These are phyloP conservation scores for Lecanicillium sp. DNA, from an alignment of 2,329 filamentous ascomycete species.

Conservation along the genomic window DNA sequence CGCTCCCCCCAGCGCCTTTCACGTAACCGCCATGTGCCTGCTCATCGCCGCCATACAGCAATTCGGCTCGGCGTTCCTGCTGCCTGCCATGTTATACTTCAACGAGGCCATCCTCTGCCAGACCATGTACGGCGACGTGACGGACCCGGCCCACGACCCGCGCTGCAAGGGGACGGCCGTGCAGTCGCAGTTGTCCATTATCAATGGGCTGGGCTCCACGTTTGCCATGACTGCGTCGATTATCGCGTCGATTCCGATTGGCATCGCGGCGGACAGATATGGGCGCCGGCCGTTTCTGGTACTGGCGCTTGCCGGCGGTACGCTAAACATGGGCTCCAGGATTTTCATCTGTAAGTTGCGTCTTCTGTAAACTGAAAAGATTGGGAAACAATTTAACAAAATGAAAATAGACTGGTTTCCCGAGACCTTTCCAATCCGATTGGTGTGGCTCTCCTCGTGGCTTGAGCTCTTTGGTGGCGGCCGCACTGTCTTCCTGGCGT, in stretches of 20 bases:
- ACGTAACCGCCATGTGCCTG: background rate
- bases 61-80: background rate
- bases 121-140: background rate
- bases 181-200: background rate
- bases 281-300: background rate
- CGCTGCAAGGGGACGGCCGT: background rate
- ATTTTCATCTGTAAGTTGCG: conserved; percentile 1
- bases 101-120: background rate
- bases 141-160: background rate
- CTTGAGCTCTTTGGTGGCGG: background rate
- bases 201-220: background rate
- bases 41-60: background rate
- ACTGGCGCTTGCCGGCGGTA: background rate
- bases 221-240: background rate
- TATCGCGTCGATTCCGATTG: background rate
- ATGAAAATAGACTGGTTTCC: background rate
- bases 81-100: background rate
- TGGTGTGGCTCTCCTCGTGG: background rate
- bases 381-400: background rate
- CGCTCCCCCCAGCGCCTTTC: conserved; percentile 1
- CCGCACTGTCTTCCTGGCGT: background rate
- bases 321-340: background rate
- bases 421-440: background rate
- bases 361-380: too few relatives aligned
- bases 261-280: background rate